Evolutionary conservation across 75 land plant genomes (phyloP), one percentile per base, ranked within the genome.

Genomic region (Cryptomeria japonica): DNA sequence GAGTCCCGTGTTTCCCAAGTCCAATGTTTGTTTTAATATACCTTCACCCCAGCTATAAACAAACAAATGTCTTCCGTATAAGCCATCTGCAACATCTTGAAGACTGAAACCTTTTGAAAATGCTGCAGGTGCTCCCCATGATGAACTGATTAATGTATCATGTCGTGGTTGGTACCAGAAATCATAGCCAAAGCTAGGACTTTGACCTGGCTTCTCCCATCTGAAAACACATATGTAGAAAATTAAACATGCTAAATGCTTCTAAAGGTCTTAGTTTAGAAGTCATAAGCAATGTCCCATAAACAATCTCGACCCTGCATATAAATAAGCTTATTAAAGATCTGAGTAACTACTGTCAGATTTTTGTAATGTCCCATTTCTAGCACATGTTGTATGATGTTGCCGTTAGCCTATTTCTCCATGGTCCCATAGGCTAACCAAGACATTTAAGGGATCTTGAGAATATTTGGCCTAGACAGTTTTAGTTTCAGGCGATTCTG

Each of bases 81-180:
- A 77, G 76, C 92, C 92, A 77, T 91, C 83, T 44, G 89, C 88
- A 49, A 91, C 89, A 88, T 91, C 80, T 53, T 36, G 36, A 15
- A 86, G 92, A 88, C 80, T 87, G 78, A 91, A 91, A 41, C 92
- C 92, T 78, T 91, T 91, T 25, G 92, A 91, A 86, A 90, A 91
- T 18, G 92, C 92, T 72, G 34, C 39, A 36, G 89, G 92, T 73
- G 92, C 92, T 44, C 92, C 92, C 92, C 92, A 91, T 1, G 92
- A 91, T 16, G 91, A 90, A 79, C 92, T 91, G 32, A 91, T 91
- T 92, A 91, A 90, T n/a, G 87, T 90, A 49, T 86, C 91, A 76
- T 90, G 92, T 19, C 92, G 89, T 44, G 92, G 92, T 75, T 91
- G 92, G 70, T 91, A 91, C 92, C 92, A 91, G 87, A 90, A 91